A percentile compares a stretch with the other conserved stretches of the same genome.
These are phyloP conservation scores for Tulasnella sp. DNA, from an alignment of 768 basidiomycete genomes.

Conservation along the genomic window DNA sequence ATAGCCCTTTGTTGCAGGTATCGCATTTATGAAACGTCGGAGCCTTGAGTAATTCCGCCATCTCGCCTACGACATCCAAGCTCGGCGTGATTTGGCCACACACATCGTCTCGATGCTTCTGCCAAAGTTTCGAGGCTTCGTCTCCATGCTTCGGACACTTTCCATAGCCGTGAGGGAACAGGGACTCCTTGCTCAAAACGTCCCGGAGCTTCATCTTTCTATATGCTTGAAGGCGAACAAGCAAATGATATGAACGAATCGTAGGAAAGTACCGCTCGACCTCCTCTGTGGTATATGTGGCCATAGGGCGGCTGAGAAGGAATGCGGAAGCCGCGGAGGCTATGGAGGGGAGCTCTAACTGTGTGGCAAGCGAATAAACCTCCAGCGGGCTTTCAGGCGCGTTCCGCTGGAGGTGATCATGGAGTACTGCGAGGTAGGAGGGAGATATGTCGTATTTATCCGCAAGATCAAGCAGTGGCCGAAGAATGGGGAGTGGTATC, in stretches of 20 bases:
- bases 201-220: slow-evolving; percentile 54
- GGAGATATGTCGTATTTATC: slow-evolving; percentile 64
- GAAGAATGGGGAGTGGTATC: slow-evolving; percentile 64
- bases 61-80: slow-evolving; percentile 65
- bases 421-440: slow-evolving; percentile 45
- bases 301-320: slow-evolving; percentile 52
- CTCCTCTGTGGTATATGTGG: slow-evolving; percentile 51
- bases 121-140: slow-evolving; percentile 50
- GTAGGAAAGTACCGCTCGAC: slow-evolving; percentile 51
- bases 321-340: slow-evolving; percentile 59
- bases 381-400: slow-evolving; percentile 51
- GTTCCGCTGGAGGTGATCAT: slow-evolving; percentile 54
- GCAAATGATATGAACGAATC: slow-evolving; percentile 60
- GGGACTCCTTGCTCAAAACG: slow-evolving; percentile 54
- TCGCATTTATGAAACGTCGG: slow-evolving; percentile 53
- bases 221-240: slow-evolving; percentile 56
- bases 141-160: slow-evolving; percentile 53
- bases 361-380: slow-evolving; percentile 57
- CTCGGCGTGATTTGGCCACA: slow-evolving; percentile 43
- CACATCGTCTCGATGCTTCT: slow-evolving; percentile 47
- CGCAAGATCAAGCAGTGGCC: slow-evolving; percentile 52
- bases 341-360: slow-evolving; percentile 39
- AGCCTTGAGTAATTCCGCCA: slow-evolving; percentile 49
- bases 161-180: slow-evolving; percentile 73
- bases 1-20: slow-evolving; percentile 53